Percentiles rank a stretch among this genome's conserved stretches.
These are phyloP conservation scores for Moesziomyces globuligerus DNA, from an alignment of 1,284 basidiomycete genomes.

Conservation along the genomic window DNA sequence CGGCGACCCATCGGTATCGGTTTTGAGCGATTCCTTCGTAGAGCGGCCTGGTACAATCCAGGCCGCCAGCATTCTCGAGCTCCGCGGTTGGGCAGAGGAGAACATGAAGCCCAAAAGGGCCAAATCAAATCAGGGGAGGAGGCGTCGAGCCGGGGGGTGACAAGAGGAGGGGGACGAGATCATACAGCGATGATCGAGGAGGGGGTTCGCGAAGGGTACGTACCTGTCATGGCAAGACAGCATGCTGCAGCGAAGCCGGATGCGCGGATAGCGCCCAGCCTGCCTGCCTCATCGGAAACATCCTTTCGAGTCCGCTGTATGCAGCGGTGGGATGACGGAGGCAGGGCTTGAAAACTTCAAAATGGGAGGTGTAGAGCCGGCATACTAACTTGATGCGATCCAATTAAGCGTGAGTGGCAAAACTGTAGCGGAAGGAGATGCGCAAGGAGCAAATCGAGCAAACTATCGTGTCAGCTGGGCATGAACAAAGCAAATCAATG, in stretches of 20 bases:
- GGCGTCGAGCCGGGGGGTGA: slow-evolving; percentile 31
- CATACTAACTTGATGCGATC: slow-evolving; percentile 67
- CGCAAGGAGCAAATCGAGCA: background rate
- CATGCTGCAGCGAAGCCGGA: background rate
- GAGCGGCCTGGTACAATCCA: too few relatives aligned
- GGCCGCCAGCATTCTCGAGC: background rate
- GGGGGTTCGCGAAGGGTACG: slow-evolving; percentile 28
- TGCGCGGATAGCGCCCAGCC: background rate
- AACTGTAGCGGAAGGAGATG: slow-evolving; percentile 27
- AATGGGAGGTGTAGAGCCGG: slow-evolving; percentile 5
- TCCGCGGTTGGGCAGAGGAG: background rate
- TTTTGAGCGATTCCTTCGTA: too few relatives aligned
- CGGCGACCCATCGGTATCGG: too few relatives aligned
- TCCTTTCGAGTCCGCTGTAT: slow-evolving; percentile 44
- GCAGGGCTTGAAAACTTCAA: slow-evolving; percentile 20
- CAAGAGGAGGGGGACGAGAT: slow-evolving; percentile 5
- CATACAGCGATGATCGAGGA: slow-evolving; percentile 17
- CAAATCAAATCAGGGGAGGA: slow-evolving; percentile 38
- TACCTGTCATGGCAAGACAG: slow-evolving; percentile 15
- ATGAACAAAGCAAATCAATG: background rate
- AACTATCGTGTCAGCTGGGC: background rate
- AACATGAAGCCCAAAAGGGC: slow-evolving; percentile 18
- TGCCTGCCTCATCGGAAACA: slow-evolving; percentile 9
- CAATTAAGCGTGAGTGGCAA: slow-evolving; percentile 65
- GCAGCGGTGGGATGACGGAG: slow-evolving; percentile 37